Conservation (phyloP, 2,329 filamentous ascomycete species). For the Beauveria sp. region DNA sequence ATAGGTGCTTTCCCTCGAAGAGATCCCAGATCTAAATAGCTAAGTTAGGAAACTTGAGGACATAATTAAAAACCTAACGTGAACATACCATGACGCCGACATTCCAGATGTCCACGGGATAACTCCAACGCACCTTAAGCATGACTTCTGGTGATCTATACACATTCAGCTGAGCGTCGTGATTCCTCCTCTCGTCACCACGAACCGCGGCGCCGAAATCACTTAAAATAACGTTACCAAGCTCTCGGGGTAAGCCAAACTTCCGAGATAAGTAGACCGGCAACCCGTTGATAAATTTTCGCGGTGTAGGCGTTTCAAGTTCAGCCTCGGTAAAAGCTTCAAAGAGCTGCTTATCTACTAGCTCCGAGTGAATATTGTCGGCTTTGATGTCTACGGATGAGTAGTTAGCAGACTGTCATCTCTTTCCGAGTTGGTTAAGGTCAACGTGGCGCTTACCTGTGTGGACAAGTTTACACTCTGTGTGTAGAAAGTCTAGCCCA, state of each 20-base stretch:
- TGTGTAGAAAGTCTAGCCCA: conserved; percentile 33
- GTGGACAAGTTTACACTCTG: conserved; percentile 35
- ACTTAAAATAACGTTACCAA: conserved; percentile 13
- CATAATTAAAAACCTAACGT: too few species aligned
- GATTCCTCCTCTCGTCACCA: conserved; percentile 11
- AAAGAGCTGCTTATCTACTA: neutral
- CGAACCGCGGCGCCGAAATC: conserved; percentile 14
- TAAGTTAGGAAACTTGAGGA: too few species aligned
- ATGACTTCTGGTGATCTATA: conserved; percentile 21
- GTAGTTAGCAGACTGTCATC: neutral
- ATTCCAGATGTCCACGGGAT: conserved; percentile 18
- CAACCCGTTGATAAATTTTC: neutral
- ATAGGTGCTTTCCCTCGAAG: too few species aligned
- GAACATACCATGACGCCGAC: conserved; percentile 17
- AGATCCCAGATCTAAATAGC: too few species aligned
- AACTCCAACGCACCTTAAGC: conserved; percentile 18
- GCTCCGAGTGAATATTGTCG: neutral
- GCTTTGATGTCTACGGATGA: neutral
- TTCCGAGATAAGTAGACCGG: conserved; percentile 13
- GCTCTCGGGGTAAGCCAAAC: conserved; percentile 12
- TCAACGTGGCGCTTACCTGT: conserved; percentile 23
- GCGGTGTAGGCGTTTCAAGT: neutral
- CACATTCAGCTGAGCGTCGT: conserved; percentile 17
- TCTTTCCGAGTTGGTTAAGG: too few species aligned
- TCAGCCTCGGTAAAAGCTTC: neutral